A percentile compares a stretch with the other conserved stretches of the same genome.
Conservation (phyloP, 2,329 filamentous ascomycete species). For the Coccinonectria pachysandricola region DNA sequence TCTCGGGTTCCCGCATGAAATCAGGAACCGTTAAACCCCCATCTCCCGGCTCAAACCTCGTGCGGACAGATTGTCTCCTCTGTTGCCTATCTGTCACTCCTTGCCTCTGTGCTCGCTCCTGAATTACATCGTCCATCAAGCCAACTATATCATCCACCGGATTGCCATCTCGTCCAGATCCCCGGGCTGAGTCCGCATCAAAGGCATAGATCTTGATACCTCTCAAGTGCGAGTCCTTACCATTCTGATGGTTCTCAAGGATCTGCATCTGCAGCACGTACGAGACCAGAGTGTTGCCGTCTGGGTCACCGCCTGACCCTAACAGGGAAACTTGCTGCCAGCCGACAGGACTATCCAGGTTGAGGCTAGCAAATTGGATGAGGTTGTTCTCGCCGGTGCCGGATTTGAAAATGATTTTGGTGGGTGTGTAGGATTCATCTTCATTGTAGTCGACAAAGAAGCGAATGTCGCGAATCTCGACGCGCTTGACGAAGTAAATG, state of each 20-base stretch:
- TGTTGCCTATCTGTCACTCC: slow-evolving; percentile 19
- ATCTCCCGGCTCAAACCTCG: slow-evolving; percentile 24
- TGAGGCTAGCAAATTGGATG: slow-evolving; percentile 75
- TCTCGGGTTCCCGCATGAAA: slow-evolving; percentile 33
- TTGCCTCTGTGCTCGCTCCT: slow-evolving; percentile 3
- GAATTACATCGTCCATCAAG: slow-evolving; percentile 13
- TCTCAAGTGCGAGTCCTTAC: slow-evolving; percentile 95
- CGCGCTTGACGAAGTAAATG: slow-evolving; percentile 76
- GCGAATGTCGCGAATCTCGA: slow-evolving; percentile 67
- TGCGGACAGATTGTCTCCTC: slow-evolving; percentile 16
- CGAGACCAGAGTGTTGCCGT: slow-evolving; percentile 68
- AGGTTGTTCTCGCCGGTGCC: slow-evolving; percentile 89
- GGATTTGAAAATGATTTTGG: slow-evolving; percentile 78
- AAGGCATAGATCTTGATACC: slow-evolving; percentile 77
- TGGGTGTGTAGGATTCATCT: slow-evolving; percentile 95
- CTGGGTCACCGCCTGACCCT: slow-evolving; percentile 45
- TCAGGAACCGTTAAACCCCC: slow-evolving; percentile 28
- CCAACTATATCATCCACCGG: slow-evolving; percentile 20
- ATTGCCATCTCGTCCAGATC: slow-evolving; percentile 27
- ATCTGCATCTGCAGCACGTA: slow-evolving; percentile 87
- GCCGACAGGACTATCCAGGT: slow-evolving; percentile 67
- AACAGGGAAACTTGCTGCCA: slow-evolving; percentile 76
- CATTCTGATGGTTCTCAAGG: slow-evolving; percentile 96
- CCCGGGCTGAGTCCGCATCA: slow-evolving; percentile 37
- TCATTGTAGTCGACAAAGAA: slow-evolving; percentile 83